A percentile compares a stretch with the other conserved stretches of the same genome.
Conservation (phyloP, 345 rosid genomes). For the Reutealis trisperma region DNA sequence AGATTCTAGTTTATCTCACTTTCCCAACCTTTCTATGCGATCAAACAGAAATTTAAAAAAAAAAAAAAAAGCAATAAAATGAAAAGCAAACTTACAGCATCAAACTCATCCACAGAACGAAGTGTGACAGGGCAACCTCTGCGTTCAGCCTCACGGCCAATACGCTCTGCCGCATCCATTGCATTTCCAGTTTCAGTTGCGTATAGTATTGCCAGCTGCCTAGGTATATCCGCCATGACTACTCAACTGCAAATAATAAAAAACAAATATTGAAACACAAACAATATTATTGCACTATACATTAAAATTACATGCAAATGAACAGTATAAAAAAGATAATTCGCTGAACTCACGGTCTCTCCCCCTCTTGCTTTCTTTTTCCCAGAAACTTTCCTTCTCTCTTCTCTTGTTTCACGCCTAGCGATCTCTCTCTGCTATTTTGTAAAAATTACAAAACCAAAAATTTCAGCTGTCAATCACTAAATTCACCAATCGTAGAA, state of each 20-base stretch:
- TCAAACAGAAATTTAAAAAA: background rate
- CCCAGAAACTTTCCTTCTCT: too few relatives aligned
- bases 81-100: constrained; percentile 44
- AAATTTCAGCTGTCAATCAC: too few relatives aligned
- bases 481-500: too few relatives aligned
- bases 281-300: too few relatives aligned
- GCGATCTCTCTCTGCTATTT: too few relatives aligned
- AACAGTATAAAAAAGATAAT: too few relatives aligned
- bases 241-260: background rate
- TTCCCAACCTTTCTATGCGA: background rate
- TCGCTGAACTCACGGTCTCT: too few relatives aligned
- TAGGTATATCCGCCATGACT: constrained; percentile 44
- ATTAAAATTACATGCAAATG: too few relatives aligned
- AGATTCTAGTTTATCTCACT: background rate
- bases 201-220: constrained; percentile 56
- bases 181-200: constrained; percentile 90
- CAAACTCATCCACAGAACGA: constrained; percentile 61
- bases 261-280: too few relatives aligned
- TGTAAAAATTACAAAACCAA: too few relatives aligned
- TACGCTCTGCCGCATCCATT: constrained; percentile 80
- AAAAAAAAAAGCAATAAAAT: background rate
- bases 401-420: too few relatives aligned
- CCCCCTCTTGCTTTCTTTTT: too few relatives aligned
- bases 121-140: constrained; percentile 56
- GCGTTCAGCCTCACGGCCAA: constrained; percentile 77